These are phyloP conservation scores for Phaffia rhodozyma DNA, from an alignment of 1,284 basidiomycete species.

Conservation along the genomic window DNA sequence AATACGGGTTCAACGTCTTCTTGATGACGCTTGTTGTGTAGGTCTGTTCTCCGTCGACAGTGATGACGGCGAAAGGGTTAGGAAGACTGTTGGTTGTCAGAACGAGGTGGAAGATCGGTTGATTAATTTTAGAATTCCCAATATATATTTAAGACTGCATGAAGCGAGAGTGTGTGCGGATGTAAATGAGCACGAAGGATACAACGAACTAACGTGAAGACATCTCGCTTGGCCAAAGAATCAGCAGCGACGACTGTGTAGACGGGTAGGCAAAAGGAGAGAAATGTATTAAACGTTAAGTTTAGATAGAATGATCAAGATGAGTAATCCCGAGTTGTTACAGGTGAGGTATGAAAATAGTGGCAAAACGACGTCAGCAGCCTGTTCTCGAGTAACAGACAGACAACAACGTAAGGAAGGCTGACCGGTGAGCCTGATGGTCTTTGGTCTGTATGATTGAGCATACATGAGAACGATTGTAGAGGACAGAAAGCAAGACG, in stretches of 20 bases:
- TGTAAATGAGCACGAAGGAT: background rate
- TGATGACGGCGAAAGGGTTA: constrained; percentile 88
- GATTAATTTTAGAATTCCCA: background rate
- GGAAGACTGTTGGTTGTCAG: constrained; percentile 51
- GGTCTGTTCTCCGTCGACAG: constrained; percentile 86
- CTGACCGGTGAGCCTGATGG: constrained; percentile 32
- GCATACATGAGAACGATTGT: background rate
- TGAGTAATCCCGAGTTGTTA: background rate
- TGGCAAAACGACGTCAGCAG: background rate
- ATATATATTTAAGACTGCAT: background rate
- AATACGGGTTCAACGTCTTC: constrained; percentile 74
- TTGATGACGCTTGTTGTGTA: constrained; percentile 83
- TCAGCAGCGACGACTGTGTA: constrained; percentile 72
- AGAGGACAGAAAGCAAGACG: no score
- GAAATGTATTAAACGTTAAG: constrained; percentile 3
- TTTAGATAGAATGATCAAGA: background rate
- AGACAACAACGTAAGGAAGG: background rate
- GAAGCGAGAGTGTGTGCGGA: no score
- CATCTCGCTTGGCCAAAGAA: constrained; percentile 75
- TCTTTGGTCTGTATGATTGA: constrained; percentile 25
- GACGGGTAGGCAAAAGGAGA: background rate
- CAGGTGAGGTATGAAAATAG: background rate
- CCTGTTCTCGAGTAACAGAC: background rate
- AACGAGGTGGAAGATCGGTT: background rate
- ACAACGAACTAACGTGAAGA: constrained; percentile 41